These are phyloP conservation scores for Cercospora sesami DNA, from an alignment of 2,329 filamentous ascomycete species.

Conservation along the genomic window DNA sequence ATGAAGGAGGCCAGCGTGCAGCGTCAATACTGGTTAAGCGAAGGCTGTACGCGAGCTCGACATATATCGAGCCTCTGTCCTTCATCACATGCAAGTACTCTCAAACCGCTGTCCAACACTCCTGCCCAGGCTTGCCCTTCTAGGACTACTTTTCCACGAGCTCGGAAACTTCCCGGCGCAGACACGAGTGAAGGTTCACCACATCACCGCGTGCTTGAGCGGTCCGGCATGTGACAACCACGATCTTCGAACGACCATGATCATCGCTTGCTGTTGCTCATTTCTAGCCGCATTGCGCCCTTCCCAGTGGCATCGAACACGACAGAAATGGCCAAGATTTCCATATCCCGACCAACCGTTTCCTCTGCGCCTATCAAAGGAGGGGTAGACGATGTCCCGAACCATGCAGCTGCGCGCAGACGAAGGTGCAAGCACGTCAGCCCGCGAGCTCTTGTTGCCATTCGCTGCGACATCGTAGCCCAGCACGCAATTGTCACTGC, in stretches of 20 bases:
- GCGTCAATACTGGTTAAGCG: neutral
- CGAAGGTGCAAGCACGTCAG: conserved; percentile 7
- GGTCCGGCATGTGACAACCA: neutral
- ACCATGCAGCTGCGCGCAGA: neutral
- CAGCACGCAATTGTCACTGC: conserved; percentile 13
- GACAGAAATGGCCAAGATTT: neutral
- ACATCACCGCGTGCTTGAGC: neutral
- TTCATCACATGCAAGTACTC: conserved; percentile 11
- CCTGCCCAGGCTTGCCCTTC: neutral
- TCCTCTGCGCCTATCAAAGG: conserved; percentile 1
- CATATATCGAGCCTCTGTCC: neutral
- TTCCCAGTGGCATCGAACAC: neutral
- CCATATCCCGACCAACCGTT: conserved; percentile 12
- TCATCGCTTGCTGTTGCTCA: neutral
- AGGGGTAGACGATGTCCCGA: conserved; percentile 10
- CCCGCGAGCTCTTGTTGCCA: conserved; percentile 8
- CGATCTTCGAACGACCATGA: neutral
- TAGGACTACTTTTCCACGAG: conserved; percentile 2
- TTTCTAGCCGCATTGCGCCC: neutral
- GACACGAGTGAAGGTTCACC: neutral
- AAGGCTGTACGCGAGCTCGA: neutral
- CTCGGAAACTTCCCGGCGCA: neutral
- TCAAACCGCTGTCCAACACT: neutral
- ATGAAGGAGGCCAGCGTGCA: neutral
- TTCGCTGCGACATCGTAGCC: conserved; percentile 5